Evolutionary conservation across 768 basidiomycete species (phyloP).

Genomic region (Lyophyllum semitale): DNA sequence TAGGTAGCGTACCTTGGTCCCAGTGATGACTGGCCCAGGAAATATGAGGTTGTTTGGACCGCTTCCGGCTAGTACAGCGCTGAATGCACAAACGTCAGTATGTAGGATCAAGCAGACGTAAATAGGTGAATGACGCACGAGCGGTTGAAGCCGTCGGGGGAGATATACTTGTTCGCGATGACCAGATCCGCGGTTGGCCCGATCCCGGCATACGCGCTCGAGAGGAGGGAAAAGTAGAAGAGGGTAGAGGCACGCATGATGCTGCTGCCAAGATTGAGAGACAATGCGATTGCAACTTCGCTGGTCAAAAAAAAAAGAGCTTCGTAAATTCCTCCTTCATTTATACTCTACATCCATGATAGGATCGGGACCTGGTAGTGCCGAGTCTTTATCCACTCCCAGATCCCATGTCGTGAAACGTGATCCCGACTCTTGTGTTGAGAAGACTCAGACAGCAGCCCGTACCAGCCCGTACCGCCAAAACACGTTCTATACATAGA

Average conservation of each 20-base stretch:
- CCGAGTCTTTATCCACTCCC: no score
- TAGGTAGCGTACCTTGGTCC: slow-evolving; percentile 29
- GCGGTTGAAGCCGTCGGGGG: slow-evolving; percentile 47
- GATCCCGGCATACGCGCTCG: slow-evolving; percentile 18
- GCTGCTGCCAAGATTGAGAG: no score
- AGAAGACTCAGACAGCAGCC: no score
- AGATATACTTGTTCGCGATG: slow-evolving; percentile 42
- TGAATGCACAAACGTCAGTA: background rate
- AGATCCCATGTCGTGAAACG: no score
- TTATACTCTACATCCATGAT: background rate
- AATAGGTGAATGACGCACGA: slow-evolving; percentile 7
- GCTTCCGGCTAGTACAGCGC: slow-evolving; percentile 26
- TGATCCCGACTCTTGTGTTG: no score
- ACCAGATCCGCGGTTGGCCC: slow-evolving; percentile 33
- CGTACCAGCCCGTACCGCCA: no score
- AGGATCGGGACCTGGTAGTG: no score
- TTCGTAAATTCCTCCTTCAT: background rate
- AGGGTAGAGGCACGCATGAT: background rate
- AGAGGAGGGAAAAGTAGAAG: background rate
- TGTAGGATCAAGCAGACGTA: background rate
- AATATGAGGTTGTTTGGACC: slow-evolving; percentile 6
- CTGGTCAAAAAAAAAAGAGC: background rate
- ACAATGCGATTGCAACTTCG: no score
- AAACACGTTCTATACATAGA: no score
- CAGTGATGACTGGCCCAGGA: slow-evolving; percentile 26